phyloP scores from a whole-genome alignment of 352 stramenopile species.

The Phytophthora melonis region DNA sequence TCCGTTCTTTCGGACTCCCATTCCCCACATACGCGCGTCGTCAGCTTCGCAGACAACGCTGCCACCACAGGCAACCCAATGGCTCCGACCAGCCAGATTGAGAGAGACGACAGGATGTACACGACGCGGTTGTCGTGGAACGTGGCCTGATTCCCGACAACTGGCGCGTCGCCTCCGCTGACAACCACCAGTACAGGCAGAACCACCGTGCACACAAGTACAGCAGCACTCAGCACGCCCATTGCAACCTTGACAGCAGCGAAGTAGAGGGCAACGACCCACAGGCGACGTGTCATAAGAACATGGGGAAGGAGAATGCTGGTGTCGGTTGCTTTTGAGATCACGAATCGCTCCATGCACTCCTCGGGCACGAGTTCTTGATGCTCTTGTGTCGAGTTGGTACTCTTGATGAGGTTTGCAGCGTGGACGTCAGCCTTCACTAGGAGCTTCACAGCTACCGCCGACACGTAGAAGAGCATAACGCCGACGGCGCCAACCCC shows the following conservation, averaged over 20 bases:
- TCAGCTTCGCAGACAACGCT: constrained; percentile 15
- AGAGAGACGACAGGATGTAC: constrained; percentile 4
- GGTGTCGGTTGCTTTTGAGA: constrained; percentile 13
- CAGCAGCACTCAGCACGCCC: constrained; percentile 4
- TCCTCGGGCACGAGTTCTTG: neutral
- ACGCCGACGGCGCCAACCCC: constrained; percentile 7
- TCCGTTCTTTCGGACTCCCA: constrained; percentile 1
- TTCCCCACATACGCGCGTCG: constrained; percentile 10
- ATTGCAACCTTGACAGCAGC: constrained; percentile 1
- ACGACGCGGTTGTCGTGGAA: constrained; percentile 6
- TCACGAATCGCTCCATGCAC: constrained; percentile 12
- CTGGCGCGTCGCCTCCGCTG: neutral
- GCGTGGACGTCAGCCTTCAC: constrained; percentile 16
- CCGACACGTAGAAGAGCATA: constrained; percentile 15
- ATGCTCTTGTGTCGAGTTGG: neutral
- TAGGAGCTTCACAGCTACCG: constrained; percentile 1
- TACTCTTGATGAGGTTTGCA: constrained; percentile 4
- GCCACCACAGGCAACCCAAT: constrained; percentile 8
- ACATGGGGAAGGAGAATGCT: constrained; percentile 12
- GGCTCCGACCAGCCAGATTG: constrained; percentile 14
- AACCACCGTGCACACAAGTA: constrained; percentile 10
- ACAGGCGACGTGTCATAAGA: constrained; percentile 14
- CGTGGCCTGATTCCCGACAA: neutral
- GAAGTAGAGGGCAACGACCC: neutral
- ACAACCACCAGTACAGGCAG: constrained; percentile 8